Conservation (phyloP, 2,329 filamentous ascomycete genomes). For the Karstenula rhodostoma region DNA sequence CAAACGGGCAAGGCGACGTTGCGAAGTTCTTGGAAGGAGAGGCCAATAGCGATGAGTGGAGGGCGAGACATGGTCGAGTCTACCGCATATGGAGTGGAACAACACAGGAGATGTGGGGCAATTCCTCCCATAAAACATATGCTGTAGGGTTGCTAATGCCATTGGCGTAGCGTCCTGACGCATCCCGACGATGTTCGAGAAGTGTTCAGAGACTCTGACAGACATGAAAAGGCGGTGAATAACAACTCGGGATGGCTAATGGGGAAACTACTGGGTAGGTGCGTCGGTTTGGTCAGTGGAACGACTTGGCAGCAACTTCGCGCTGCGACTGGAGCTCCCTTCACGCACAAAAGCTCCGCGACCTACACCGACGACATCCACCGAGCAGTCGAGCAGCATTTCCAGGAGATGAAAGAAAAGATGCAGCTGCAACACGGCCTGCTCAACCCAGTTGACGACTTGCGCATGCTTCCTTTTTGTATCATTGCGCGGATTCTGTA, state of each 20-base stretch:
- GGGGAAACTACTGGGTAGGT: slow-evolving; percentile 53
- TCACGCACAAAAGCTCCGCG: slow-evolving; percentile 19
- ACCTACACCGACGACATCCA: slow-evolving; percentile 14
- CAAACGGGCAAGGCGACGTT: slow-evolving; percentile 44
- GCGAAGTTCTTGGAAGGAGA: slow-evolving; percentile 53
- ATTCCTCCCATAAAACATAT: neutral
- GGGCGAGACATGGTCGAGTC: slow-evolving; percentile 40
- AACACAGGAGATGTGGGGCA: slow-evolving; percentile 50
- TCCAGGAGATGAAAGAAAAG: slow-evolving; percentile 7
- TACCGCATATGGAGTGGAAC: slow-evolving; percentile 51
- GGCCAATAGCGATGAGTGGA: slow-evolving; percentile 47
- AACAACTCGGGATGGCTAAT: slow-evolving; percentile 55
- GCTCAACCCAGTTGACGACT: slow-evolving; percentile 38
- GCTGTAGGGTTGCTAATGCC: too few species aligned
- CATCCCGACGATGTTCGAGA: slow-evolving; percentile 23
- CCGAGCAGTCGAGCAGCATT: slow-evolving; percentile 8
- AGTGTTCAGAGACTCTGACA: slow-evolving; percentile 56
- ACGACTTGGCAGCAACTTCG: slow-evolving; percentile 39
- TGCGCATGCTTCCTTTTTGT: slow-evolving; percentile 50
- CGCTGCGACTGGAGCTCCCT: slow-evolving; percentile 28
- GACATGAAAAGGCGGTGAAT: slow-evolving; percentile 52
- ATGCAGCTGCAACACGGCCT: slow-evolving; percentile 1
- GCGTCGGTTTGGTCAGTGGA: slow-evolving; percentile 53
- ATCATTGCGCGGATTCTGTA: slow-evolving; percentile 52
- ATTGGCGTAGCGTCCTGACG: slow-evolving; percentile 30